Evolutionary conservation across 768 basidiomycete genomes (phyloP).

Genomic region (Fomitopsis pulvina): DNA sequence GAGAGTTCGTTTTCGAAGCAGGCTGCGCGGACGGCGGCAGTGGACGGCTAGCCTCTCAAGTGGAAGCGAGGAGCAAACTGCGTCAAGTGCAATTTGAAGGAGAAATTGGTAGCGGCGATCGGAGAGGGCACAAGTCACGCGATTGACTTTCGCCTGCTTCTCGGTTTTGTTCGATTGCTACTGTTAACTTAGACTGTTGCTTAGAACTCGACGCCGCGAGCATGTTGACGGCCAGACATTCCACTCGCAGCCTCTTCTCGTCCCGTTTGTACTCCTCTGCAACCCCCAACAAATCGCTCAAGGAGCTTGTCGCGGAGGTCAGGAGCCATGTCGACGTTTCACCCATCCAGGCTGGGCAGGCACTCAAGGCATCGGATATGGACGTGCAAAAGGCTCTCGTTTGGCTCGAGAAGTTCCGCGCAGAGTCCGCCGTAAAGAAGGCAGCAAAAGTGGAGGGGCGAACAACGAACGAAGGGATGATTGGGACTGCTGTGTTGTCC

Average conservation of each 20-base stretch:
- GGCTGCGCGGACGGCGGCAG: conserved; percentile 5
- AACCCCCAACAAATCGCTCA: conserved; percentile 52
- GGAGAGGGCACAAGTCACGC: no score
- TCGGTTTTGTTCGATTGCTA: no score
- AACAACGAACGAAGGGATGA: conserved; percentile 68
- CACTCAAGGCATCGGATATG: conserved; percentile 68
- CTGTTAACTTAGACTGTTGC: neutral
- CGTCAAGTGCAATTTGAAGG: no score
- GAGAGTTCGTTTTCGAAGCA: neutral
- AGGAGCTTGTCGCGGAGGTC: conserved; percentile 73
- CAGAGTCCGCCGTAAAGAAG: conserved; percentile 64
- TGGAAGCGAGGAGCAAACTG: no score
- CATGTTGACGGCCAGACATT: conserved; percentile 17
- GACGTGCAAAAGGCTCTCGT: conserved; percentile 65
- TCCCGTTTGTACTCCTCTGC: conserved; percentile 48
- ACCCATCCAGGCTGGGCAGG: conserved; percentile 83
- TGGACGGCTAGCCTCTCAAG: no score
- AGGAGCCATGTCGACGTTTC: conserved; percentile 79
- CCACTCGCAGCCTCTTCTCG: conserved; percentile 10
- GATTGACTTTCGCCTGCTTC: no score
- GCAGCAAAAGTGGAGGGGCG: conserved; percentile 81
- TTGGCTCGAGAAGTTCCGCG: conserved; percentile 78
- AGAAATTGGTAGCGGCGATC: no score
- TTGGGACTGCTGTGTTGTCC: conserved; percentile 72
- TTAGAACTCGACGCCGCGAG: neutral